Conservation (phyloP, 2,329 filamentous ascomycete species). For the Exophiala bonariae region DNA sequence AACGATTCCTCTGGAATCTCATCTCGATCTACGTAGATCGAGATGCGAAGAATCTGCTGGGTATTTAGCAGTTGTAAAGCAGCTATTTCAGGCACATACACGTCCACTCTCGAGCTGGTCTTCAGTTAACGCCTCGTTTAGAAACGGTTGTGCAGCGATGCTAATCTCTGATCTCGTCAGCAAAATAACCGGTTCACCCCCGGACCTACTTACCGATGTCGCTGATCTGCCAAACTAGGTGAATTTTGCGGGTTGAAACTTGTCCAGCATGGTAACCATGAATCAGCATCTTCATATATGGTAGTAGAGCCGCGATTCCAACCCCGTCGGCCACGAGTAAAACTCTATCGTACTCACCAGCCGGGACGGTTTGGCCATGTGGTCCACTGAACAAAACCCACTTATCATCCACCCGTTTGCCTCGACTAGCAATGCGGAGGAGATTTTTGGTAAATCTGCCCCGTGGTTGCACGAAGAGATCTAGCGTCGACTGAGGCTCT, state of each 20-base stretch:
- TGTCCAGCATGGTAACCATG: conserved; percentile 35
- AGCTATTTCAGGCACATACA: too few relatives aligned
- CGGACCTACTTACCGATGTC: conserved; percentile 27
- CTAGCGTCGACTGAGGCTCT: conserved; percentile 27
- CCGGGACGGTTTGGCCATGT: conserved; percentile 31
- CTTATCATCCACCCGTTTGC: too few relatives aligned
- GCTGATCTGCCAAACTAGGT: conserved; percentile 40
- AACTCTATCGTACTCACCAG: conserved; percentile 34
- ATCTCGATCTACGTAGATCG: too few relatives aligned
- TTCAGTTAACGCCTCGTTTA: not conserved
- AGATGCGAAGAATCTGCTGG: too few relatives aligned
- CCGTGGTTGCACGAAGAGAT: conserved; percentile 34
- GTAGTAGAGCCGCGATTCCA: conserved; percentile 34
- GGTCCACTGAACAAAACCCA: conserved; percentile 37
- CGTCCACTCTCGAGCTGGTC: conserved; percentile 1
- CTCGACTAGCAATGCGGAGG: conserved; percentile 9
- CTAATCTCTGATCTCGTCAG: conserved; percentile 2
- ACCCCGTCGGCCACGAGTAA: conserved; percentile 35
- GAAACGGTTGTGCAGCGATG: conserved; percentile 2
- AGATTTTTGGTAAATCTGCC: conserved; percentile 32
- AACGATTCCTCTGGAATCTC: conserved; percentile 1
- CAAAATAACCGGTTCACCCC: not conserved
- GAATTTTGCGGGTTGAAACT: conserved; percentile 29
- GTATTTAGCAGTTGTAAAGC: too few relatives aligned
- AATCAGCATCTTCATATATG: conserved; percentile 39